Conservation (phyloP, 208 protist genomes). For the Trichomonas vaginalis region DNA sequence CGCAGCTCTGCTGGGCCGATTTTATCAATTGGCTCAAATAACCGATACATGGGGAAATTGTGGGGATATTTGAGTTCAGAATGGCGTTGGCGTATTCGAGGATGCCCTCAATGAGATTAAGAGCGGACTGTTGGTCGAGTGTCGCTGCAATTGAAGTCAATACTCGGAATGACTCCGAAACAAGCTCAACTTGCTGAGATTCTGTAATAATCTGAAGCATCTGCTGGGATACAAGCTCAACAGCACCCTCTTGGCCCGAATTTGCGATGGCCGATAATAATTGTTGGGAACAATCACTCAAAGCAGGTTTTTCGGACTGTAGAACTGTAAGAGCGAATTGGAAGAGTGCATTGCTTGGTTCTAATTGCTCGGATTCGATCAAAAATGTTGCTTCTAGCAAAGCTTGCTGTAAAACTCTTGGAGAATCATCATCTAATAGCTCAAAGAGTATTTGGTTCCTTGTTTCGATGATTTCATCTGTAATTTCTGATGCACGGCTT, state of each 20-base stretch:
- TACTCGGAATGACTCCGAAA: background rate
- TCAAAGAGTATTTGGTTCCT: background rate
- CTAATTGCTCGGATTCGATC: background rate
- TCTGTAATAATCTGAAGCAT: background rate
- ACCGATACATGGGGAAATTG: background rate
- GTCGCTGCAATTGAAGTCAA: background rate
- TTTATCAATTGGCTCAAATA: background rate
- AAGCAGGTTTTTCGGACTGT: background rate
- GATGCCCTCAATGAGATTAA: background rate
- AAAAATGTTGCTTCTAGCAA: background rate
- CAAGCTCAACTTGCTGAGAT: background rate
- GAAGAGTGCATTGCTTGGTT: background rate
- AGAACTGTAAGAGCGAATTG: background rate
- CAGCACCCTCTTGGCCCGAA: background rate
- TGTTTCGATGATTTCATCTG: background rate
- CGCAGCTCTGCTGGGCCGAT: background rate
- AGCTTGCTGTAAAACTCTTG: background rate
- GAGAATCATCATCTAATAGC: background rate
- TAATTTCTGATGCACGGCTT: background rate
- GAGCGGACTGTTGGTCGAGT: background rate
- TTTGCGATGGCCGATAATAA: background rate
- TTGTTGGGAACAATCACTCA: background rate
- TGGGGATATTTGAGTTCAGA: background rate
- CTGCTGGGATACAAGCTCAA: background rate
- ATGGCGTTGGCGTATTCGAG: background rate